Conservation (phyloP, 345 rosid species). For the Corchorus olitorius region DNA sequence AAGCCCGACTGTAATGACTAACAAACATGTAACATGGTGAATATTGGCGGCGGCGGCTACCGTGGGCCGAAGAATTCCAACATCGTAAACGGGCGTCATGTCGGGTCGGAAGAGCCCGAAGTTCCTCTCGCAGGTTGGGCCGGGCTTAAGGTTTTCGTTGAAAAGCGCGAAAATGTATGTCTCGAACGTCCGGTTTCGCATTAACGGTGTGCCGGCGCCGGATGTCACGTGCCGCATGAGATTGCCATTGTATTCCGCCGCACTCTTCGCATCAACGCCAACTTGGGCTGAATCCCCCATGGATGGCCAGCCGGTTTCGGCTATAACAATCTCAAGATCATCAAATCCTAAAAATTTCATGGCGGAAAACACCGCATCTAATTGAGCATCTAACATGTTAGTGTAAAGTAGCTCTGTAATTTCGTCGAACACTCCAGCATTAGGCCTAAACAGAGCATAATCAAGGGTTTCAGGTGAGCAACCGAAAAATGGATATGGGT, state of each 20-base stretch:
- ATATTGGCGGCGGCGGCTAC: slow-evolving; percentile 48
- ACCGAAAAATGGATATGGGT: slow-evolving; percentile 89
- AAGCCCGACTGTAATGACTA: slow-evolving; percentile 33
- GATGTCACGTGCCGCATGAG: slow-evolving; percentile 60
- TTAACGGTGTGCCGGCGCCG: slow-evolving; percentile 74
- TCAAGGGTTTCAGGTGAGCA: slow-evolving; percentile 60
- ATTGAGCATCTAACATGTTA: slow-evolving; percentile 89
- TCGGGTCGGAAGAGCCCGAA: slow-evolving; percentile 73
- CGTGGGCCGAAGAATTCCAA: slow-evolving; percentile 72
- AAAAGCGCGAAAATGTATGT: slow-evolving; percentile 84
- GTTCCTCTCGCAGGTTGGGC: slow-evolving; percentile 69
- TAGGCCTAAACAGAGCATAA: slow-evolving; percentile 74
- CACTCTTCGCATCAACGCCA: slow-evolving; percentile 54
- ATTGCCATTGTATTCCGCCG: slow-evolving; percentile 65
- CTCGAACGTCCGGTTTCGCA: slow-evolving; percentile 86
- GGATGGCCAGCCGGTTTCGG: slow-evolving; percentile 95
- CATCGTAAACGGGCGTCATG: slow-evolving; percentile 67
- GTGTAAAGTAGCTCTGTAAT: slow-evolving; percentile 54
- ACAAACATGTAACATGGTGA: slow-evolving; percentile 35
- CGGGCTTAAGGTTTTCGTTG: slow-evolving; percentile 81
- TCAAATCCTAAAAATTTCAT: slow-evolving; percentile 62
- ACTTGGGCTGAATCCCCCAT: slow-evolving; percentile 60
- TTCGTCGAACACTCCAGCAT: slow-evolving; percentile 56
- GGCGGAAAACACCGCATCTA: slow-evolving; percentile 83
- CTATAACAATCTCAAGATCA: slow-evolving; percentile 77